A percentile compares a stretch with the other conserved stretches of the same genome.
phyloP scores from a whole-genome alignment of 2,329 filamentous ascomycete genomes.

The Arachnomyces sp. region DNA sequence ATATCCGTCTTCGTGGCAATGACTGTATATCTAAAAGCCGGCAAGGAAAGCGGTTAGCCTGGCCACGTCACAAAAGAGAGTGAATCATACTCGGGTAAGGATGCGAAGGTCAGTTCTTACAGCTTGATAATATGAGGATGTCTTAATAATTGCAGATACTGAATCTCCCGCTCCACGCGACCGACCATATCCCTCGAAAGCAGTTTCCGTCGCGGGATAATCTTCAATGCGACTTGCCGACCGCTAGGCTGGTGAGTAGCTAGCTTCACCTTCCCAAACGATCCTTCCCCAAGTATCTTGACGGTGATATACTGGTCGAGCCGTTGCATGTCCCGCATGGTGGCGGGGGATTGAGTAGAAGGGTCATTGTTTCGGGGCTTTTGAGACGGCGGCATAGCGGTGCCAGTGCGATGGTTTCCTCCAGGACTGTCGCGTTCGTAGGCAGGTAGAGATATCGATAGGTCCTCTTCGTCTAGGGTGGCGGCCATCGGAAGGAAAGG shows the following conservation, averaged over 20 bases:
- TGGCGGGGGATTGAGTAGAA: slow-evolving; percentile 36
- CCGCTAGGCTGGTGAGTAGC: slow-evolving; percentile 86
- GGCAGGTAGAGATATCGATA: slow-evolving; percentile 28
- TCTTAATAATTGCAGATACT: slow-evolving; percentile 88
- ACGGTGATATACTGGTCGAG: slow-evolving; percentile 88
- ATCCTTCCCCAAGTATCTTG: slow-evolving; percentile 87
- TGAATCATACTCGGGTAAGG: slow-evolving; percentile 1
- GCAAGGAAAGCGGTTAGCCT: slow-evolving; percentile 12
- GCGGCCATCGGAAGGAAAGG: slow-evolving; percentile 21
- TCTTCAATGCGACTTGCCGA: slow-evolving; percentile 95
- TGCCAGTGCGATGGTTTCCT: slow-evolving; percentile 1
- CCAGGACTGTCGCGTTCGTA: slow-evolving; percentile 11
- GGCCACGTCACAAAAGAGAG: slow-evolving; percentile 1
- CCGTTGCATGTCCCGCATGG: slow-evolving; percentile 62
- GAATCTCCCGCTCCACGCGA: slow-evolving; percentile 93
- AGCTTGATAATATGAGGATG: slow-evolving; percentile 99
- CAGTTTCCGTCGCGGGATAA: slow-evolving; percentile 91
- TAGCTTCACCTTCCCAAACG: slow-evolving; percentile 97
- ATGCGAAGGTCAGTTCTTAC: slow-evolving; percentile 52
- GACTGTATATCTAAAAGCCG: slow-evolving; percentile 69
- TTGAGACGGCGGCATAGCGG: slow-evolving; percentile 4
- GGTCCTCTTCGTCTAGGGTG: slow-evolving; percentile 30
- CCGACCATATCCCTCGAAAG: slow-evolving; percentile 97
- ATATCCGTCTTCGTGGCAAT: slow-evolving; percentile 93
- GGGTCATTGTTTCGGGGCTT: slow-evolving; percentile 17